Percentiles rank a stretch among this genome's conserved stretches.
Conservation (phyloP, 352 stramenopile genomes). For the Thraustochytrium sp. region DNA sequence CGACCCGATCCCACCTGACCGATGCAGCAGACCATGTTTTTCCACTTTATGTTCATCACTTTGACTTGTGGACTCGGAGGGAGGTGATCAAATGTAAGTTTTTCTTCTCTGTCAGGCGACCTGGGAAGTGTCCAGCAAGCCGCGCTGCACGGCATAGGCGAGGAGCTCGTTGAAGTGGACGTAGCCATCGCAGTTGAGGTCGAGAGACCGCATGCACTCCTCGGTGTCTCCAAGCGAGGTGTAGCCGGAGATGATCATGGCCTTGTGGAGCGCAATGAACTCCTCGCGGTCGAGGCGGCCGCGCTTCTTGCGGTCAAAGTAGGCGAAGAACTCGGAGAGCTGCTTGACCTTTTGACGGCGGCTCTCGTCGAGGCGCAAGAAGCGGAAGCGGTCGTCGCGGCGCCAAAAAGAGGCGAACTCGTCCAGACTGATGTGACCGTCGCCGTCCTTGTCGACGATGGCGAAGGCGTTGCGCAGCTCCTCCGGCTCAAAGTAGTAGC, state of each 20-base stretch:
- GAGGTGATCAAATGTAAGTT: no score
- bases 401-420: slow-evolving; percentile 15
- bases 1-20: no score
- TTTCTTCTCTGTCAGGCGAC: background rate
- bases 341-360: slow-evolving; percentile 30
- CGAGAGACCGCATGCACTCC: background rate
- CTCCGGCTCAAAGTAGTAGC: slow-evolving; percentile 15
- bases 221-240: background rate
- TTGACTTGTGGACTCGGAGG: no score
- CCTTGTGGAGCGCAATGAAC: slow-evolving; percentile 25
- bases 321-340: slow-evolving; percentile 21
- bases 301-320: background rate
- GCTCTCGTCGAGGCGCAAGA: background rate
- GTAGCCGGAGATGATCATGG: slow-evolving; percentile 34
- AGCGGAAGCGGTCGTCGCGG: slow-evolving; percentile 16
- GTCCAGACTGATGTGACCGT: background rate
- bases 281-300: background rate
- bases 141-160: background rate
- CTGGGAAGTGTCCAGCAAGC: background rate
- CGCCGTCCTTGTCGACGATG: background rate
- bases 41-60: no score
- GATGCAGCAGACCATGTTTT: no score
- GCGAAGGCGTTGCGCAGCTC: background rate
- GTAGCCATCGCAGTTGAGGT: slow-evolving; percentile 25
- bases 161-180: slow-evolving; percentile 39